Conservation (phyloP, 768 basidiomycete genomes). For the Pisolithus tinctorius region DNA sequence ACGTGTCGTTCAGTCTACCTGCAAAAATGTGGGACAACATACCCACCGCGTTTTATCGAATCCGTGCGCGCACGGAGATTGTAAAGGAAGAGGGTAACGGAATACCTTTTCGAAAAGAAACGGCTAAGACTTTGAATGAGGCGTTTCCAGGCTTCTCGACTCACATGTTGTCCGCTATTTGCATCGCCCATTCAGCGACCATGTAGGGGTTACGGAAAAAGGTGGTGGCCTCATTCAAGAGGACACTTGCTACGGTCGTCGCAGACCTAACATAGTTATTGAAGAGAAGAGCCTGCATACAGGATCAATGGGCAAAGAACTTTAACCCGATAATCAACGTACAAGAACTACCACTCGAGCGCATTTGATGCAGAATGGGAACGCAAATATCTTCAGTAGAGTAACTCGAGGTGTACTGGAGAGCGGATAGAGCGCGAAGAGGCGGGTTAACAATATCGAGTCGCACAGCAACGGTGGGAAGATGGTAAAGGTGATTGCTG, state of each 20-base stretch:
- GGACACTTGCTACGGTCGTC: neutral
- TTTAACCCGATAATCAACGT: neutral
- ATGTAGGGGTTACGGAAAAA: conserved; percentile 7
- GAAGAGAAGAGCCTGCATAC: neutral
- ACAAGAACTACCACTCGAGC: neutral
- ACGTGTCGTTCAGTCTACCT: conserved; percentile 12
- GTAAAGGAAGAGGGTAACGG: conserved; percentile 14
- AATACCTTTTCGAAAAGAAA: neutral
- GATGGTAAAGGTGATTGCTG: too few species aligned
- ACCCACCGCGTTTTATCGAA: neutral
- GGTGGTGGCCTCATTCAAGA: neutral
- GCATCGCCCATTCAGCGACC: conserved; percentile 22
- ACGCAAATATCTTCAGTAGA: too few species aligned
- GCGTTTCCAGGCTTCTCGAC: too few species aligned
- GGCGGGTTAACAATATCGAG: too few species aligned
- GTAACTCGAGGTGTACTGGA: too few species aligned
- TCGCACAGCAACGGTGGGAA: too few species aligned
- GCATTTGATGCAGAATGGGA: too few species aligned
- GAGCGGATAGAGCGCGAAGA: too few species aligned
- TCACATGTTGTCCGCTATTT: too few species aligned
- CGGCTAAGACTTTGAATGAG: neutral
- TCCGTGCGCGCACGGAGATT: conserved; percentile 6
- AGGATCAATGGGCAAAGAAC: neutral
- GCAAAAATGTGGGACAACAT: conserved; percentile 9
- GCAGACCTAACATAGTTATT: too few species aligned